These are phyloP conservation scores for Leccinum truebloodii DNA, from an alignment of 768 basidiomycete genomes.

Conservation along the genomic window DNA sequence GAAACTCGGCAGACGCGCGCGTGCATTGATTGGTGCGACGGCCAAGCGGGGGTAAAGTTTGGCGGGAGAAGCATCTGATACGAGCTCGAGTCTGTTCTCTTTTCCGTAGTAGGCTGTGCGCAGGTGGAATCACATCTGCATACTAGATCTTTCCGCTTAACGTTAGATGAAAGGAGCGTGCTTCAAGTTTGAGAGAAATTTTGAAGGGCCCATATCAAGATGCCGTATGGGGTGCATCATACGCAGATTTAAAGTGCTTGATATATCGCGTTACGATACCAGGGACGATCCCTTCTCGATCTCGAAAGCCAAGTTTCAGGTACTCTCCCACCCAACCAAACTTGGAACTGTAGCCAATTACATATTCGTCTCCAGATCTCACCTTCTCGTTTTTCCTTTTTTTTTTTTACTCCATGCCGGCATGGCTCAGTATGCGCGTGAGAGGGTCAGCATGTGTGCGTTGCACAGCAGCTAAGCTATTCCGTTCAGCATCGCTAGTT, in stretches of 20 bases:
- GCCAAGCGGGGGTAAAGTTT: constrained; percentile 17
- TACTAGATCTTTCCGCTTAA: constrained; percentile 37
- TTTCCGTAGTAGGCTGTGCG: constrained; percentile 27
- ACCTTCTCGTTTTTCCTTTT: constrained; percentile 14
- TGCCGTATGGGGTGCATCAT: constrained; percentile 38
- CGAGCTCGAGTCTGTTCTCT: constrained; percentile 8
- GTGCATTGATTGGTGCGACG: not conserved
- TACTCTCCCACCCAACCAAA: constrained; percentile 33
- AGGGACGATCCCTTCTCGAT: constrained; percentile 41
- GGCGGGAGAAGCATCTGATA: constrained; percentile 11
- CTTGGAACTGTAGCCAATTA: constrained; percentile 29
- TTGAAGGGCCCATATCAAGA: constrained; percentile 32
- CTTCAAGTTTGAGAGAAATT: constrained; percentile 25
- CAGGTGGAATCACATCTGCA: constrained; percentile 33
- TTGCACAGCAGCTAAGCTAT: constrained; percentile 17
- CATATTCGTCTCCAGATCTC: constrained; percentile 22
- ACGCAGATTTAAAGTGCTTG: constrained; percentile 35
- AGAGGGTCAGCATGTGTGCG: constrained; percentile 10
- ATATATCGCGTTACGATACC: constrained; percentile 37
- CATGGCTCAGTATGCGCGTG: constrained; percentile 23
- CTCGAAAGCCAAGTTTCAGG: constrained; percentile 38
- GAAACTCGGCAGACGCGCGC: constrained; percentile 1
- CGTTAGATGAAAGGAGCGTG: constrained; percentile 39
- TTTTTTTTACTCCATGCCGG: constrained; percentile 23
- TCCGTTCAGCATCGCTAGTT: constrained; percentile 14